Percentiles rank a stretch among this genome's conserved stretches.
These are phyloP conservation scores for Clonostachys rosea DNA, from an alignment of 2,329 filamentous ascomycete species.

Conservation along the genomic window DNA sequence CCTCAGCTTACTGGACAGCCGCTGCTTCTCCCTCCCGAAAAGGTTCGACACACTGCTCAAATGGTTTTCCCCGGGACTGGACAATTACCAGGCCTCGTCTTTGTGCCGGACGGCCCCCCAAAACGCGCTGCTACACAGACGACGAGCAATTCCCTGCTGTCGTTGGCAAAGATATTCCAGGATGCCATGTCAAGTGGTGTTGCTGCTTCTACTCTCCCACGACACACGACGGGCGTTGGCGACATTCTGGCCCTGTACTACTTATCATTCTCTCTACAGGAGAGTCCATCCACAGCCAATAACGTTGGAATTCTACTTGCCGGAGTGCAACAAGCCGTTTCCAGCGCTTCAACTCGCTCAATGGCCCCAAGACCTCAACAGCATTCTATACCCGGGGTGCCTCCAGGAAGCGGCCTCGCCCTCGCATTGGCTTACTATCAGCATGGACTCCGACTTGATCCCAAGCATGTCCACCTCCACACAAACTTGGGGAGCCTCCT, in stretches of 20 bases:
- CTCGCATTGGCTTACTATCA: conserved; percentile 92
- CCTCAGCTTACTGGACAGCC: conserved; percentile 33
- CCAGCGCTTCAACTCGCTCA: conserved; percentile 15
- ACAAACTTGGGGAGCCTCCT: conserved; percentile 93
- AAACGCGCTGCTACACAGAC: conserved; percentile 82
- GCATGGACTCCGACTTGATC: conserved; percentile 83
- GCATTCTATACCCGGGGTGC: conserved; percentile 68
- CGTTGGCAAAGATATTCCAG: conserved; percentile 95
- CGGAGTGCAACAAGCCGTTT: conserved; percentile 69
- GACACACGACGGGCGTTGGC: conserved; percentile 70
- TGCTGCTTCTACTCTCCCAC: conserved; percentile 45
- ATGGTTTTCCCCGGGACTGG: conserved; percentile 75
- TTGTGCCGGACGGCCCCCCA: conserved; percentile 65
- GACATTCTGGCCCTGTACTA: conserved; percentile 96
- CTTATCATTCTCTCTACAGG: conserved; percentile 86
- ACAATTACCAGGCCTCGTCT: conserved; percentile 73
- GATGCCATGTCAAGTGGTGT: conserved; percentile 82
- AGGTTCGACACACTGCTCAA: conserved; percentile 75
- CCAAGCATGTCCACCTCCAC: conserved; percentile 89
- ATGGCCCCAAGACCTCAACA: conserved; percentile 5
- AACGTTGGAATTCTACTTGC: conserved; percentile 98
- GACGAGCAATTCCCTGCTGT: conserved; percentile 91
- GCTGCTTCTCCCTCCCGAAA: conserved; percentile 76
- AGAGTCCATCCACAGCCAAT: conserved; percentile 95
- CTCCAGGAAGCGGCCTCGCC: conserved; percentile 80